Evolutionary conservation across 2,329 filamentous ascomycete genomes (phyloP), one percentile per base, ranked within the genome.

Genomic region (Rosellinia necatrix): DNA sequence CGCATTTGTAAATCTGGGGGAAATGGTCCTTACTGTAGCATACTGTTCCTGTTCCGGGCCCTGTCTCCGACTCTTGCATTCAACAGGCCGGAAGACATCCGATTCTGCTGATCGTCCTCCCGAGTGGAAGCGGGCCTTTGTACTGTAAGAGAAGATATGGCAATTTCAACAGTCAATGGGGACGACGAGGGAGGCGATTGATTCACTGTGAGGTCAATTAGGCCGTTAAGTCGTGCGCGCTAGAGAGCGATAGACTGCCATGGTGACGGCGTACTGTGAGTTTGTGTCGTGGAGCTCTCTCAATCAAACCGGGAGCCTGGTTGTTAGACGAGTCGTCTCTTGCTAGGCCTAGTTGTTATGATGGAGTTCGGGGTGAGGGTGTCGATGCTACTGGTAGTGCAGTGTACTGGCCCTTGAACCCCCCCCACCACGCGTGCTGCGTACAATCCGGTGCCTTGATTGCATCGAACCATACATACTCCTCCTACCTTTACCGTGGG

Each of bases 1-100:
- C 38, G 41, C 57, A 67, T 58, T 61, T 62, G 60, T 53, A 63
- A 67, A 68, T 67, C 66, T 65, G 66, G 66, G 66, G 66, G 61
- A 65, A n/a, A 55, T 35, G 43, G 57, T 56, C 40, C 47, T 54
- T 54, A 58, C 56, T 58, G 37, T 58, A 62, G 29, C 47, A 49
- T 56, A 50, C 61, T 64, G 58, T 66, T 62, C 66, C 65, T 57
- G 43, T 64, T 65, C 56, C 22, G 61, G 65, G 44, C 64, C 64
- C 48, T 67, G 65, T 66, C 61, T 59, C 66, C 66, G 66, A 60
- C 40, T 56, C 61, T 56, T 62, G 59, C 57, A 49, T 58, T 60
- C 59, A 64, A 65, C 53, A 55, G 64, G 58, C 59, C 63, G 65
- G 65, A 66, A 64, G 50, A n/a, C 49, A 64, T 53, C 60, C 60